These are phyloP conservation scores for Priceomyces medius DNA, from an alignment of 805 yeast genomes.

Conservation along the genomic window DNA sequence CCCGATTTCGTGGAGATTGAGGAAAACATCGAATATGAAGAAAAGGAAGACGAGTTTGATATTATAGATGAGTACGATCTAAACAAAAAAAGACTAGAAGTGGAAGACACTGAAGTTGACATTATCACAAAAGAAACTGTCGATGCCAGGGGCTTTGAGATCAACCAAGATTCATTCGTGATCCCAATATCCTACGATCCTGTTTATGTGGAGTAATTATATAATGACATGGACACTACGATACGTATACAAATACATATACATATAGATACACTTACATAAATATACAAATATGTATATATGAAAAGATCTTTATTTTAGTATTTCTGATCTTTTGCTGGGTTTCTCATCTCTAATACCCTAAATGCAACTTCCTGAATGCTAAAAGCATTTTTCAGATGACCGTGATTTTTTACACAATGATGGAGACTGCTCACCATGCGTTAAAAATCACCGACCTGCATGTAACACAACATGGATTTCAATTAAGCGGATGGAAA, in stretches of 20 bases:
- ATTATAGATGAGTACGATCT: constrained; percentile 65
- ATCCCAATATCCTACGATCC: constrained; percentile 52
- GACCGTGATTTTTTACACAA: no score
- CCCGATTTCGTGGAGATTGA: constrained; percentile 96
- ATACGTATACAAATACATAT: no score
- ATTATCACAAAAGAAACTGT: constrained; percentile 58
- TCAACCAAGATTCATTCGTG: constrained; percentile 51
- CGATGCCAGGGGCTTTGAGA: constrained; percentile 73
- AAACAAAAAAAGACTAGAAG: constrained; percentile 60
- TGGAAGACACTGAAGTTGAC: constrained; percentile 63
- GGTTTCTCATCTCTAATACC: no score
- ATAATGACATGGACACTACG: neutral
- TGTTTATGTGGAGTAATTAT: neutral
- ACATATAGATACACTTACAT: no score
- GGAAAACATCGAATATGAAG: constrained; percentile 84
- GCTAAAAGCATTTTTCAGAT: no score
- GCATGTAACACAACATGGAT: neutral
- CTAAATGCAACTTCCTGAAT: no score
- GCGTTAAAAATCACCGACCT: no score
- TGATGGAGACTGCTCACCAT: no score
- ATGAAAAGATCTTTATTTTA: no score
- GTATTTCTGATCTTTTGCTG: no score
- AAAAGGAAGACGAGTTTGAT: constrained; percentile 90
- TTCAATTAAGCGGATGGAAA: constrained; percentile 7
- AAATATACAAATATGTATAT: no score